Base-by-base conservation (phyloP, 108 stramenopile species). In the Schizochytrium sp. region DNA sequence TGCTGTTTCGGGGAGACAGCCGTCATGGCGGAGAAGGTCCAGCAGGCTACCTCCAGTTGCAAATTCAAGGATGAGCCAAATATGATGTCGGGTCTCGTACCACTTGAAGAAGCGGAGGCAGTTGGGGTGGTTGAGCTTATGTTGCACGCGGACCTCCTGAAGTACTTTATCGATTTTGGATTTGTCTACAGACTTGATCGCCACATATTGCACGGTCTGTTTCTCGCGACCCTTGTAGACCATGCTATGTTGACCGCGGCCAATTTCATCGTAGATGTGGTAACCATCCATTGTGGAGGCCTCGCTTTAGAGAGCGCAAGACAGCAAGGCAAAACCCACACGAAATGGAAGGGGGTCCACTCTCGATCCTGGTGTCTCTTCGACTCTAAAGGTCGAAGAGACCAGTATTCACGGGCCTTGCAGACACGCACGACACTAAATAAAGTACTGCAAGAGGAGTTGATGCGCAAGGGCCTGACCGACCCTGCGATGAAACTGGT, bases 81-180 rank as follows among this genome's bases (percentile, higher is more conserved):
- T 91, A 87, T 93, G 93, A 91, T 93, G 90, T 15, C 93, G 72
- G 50, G 94, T 94, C 92, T 94, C 94, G 91, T 94, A 94, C 94
- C 94, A 94, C 64, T 94, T 93, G 64, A 91, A 87, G 87, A 94
- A 94, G 50, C 91, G 90, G 46, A 94, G 87, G 4, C 91, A 72
- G 83, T 93, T 89, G 28, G 92, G 92, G 90, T 91, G 88, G 46
- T 45, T 46, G 12, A 94, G 91, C 41, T 90, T 92, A 89, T 94
- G 93, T 87, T 93, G 92, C 46, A 93, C 72, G 59, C 93, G 92
- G n/a, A 94, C 94, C 88, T 93, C 94, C 19, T 91, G 90, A 40
- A 93, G 90, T 50, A 93, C 91, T 40, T 92, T 55, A 4, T 90
- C 87, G 92, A 94, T 93, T 60, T 57, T 88, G 55, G 88, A 72